Base-by-base conservation (phyloP, 2,329 filamentous ascomycete species). In the Hortaea werneckii region DNA sequence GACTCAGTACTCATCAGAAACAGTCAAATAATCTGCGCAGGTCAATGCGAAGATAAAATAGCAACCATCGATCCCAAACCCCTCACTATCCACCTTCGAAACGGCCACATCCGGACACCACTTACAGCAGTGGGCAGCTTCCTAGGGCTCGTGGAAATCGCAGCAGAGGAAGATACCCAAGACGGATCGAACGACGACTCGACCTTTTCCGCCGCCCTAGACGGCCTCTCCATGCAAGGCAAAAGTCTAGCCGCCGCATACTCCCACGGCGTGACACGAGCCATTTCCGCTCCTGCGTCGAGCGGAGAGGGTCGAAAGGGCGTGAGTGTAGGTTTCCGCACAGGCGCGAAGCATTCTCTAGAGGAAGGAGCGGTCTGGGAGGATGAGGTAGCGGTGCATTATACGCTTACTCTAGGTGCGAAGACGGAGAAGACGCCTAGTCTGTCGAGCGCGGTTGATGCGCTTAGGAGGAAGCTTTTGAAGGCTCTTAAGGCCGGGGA, bases 141-240 rank as follows among this genome's bases (percentile, higher is more conserved):
- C 1, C 64, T 85, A 0, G 82, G 82, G 0, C 70, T 85, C 5
- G 76, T 76, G 50, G 80, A 78, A 44, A 83, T 85, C 44, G 73
- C 77, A 47, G 70, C 70, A 4, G 82, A 84, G 42, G 50, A 54
- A 1, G 60, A 58, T 20, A 76, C 76, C 0, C 63, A 68, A 50
- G 58, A 65, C 6, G 65, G 66, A 40, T 76, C 73, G 0, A 75
- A 77, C 50, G 77, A 78, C 0, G 59, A 67, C 0, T 58, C 66
- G 4, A 50, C 54, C 5, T 82, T 83, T 54, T 78, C 75, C 40
- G 72, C 79, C 8, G 80, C 74, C 6, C 63, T 78, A 4, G 65
- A 72, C 41, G 69, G 68, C 1, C 58, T 72, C 1, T 53, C 58
- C 5, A 59, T 71, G 11, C 64, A 60, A n/a, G 62, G 61, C 43